These are phyloP conservation scores for Sporobolomyces phaffii DNA, from an alignment of 768 basidiomycete species.

Conservation along the genomic window DNA sequence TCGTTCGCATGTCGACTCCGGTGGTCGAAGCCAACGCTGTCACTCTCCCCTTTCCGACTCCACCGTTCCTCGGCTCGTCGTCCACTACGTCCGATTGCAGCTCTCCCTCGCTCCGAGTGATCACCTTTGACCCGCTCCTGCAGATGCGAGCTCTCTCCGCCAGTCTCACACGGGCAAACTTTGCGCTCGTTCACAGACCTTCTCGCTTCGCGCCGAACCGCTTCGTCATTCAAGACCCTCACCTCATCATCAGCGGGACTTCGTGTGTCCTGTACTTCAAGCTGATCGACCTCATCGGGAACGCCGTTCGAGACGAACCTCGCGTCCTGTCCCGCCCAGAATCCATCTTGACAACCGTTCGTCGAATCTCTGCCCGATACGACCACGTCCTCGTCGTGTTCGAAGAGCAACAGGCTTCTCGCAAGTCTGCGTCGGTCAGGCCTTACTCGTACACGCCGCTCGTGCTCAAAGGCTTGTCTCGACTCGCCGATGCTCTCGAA, in stretches of 20 bases:
- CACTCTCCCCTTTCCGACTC: neutral
- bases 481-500: neutral
- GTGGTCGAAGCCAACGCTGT: no score
- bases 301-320: slow-evolving; percentile 3
- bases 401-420: neutral
- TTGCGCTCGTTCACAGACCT: slow-evolving; percentile 8
- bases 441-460: neutral
- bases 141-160: neutral
- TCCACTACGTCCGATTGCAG: neutral
- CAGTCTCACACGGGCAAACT: neutral
- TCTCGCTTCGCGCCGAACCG: neutral
- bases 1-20: no score
- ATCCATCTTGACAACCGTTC: neutral
- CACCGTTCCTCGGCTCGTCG: neutral
- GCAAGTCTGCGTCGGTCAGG: neutral
- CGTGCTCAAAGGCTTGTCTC: neutral
- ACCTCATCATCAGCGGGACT: neutral
- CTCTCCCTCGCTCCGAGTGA: neutral
- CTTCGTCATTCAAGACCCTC: neutral
- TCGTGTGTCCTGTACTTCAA: slow-evolving; percentile 7
- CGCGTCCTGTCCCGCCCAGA: neutral
- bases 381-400: slow-evolving; percentile 5
- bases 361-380: neutral
- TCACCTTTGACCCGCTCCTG: neutral
- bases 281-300: slow-evolving; percentile 6